Evolutionary conservation across 139 green algal species (phyloP), one percentile per base, ranked within the genome.

Genomic region (Tetraselmis chui): DNA sequence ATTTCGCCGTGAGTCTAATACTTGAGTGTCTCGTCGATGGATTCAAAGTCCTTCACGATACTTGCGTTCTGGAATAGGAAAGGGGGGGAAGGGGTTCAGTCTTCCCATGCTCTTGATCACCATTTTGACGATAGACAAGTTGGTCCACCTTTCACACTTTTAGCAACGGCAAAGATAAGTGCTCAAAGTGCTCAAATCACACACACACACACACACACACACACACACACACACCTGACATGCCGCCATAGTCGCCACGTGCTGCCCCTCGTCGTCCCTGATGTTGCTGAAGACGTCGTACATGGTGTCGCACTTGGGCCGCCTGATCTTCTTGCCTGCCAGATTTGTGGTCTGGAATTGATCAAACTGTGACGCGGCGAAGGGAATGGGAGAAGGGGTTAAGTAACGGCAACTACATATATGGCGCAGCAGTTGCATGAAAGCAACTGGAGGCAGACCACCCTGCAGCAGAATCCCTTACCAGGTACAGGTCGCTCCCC

Each of bases 261-360:
- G 95, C 91, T 98, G 95, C 1, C 82, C 31, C 87, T 98, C 95
- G 76, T 98, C 95, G 80, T 97, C 94, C n/a, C 89, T 32, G 76
- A 98, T 95, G 86, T 96, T 96, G 77, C 78, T 45, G 84, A 98
- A 97, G 29, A 97, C 94, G 82, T 98, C 94, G 67, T 97, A 94
- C 78, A 97, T 84, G 30, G 80, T 93, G 32, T 82, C 58, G 83
- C 83, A 88, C 31, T 30, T 1, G 0, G 91, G 88, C 1, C 58
- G 82, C 23, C 89, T 84, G 0, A 81, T 79, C 27, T 80, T 31
- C 28, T 0, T 77, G 1, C 45, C 18, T 0, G 75, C 22, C 79
- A 79, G 32, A 30, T 79, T 32, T 58, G 28, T 81, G n/a, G 84
- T 88, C n/a, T 87, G 84, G 31, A 87, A 83, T 32, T 79, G 28